Conservation (phyloP, 352 stramenopile genomes). For the Phytophthora syringae region DNA sequence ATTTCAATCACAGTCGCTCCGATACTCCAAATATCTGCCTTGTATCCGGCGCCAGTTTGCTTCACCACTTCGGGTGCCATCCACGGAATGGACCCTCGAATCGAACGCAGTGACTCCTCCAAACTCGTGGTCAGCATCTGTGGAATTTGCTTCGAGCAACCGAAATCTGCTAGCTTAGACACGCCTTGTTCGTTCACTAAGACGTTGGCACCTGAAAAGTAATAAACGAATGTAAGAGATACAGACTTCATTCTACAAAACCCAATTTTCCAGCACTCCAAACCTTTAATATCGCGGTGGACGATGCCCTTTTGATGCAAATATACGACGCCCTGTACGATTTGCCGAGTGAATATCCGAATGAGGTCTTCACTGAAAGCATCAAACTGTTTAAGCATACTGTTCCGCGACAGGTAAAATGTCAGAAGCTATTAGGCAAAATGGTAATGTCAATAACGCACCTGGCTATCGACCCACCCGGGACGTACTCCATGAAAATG, state of each 20-base stretch:
- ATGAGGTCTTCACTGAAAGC: conserved; percentile 92
- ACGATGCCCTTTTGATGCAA: conserved; percentile 93
- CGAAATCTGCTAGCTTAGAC: conserved; percentile 91
- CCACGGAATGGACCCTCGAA: conserved; percentile 85
- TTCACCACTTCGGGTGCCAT: conserved; percentile 86
- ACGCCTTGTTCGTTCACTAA: conserved; percentile 88
- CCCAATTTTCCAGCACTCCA: not conserved
- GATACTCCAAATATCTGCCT: conserved; percentile 86
- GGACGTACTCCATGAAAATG: conserved; percentile 98
- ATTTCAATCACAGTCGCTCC: conserved; percentile 84
- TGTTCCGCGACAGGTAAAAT: conserved; percentile 16
- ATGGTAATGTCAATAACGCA: conserved; percentile 11
- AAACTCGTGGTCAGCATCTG: conserved; percentile 80
- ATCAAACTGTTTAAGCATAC: conserved; percentile 94
- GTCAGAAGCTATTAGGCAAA: conserved; percentile 3
- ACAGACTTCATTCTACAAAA: not conserved
- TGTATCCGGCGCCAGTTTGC: conserved; percentile 77
- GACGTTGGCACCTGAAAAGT: conserved; percentile 79
- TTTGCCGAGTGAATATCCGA: conserved; percentile 91
- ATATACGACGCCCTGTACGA: conserved; percentile 92
- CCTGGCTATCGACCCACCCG: conserved; percentile 91
- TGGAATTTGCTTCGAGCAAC: conserved; percentile 89
- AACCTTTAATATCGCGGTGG: conserved; percentile 94
- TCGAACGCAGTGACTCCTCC: conserved; percentile 83
- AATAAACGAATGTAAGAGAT: not conserved